A percentile compares a stretch with the other conserved stretches of the same genome.
phyloP scores from a whole-genome alignment of 495 filamentous ascomycete species.

The Xylaria acuta region DNA sequence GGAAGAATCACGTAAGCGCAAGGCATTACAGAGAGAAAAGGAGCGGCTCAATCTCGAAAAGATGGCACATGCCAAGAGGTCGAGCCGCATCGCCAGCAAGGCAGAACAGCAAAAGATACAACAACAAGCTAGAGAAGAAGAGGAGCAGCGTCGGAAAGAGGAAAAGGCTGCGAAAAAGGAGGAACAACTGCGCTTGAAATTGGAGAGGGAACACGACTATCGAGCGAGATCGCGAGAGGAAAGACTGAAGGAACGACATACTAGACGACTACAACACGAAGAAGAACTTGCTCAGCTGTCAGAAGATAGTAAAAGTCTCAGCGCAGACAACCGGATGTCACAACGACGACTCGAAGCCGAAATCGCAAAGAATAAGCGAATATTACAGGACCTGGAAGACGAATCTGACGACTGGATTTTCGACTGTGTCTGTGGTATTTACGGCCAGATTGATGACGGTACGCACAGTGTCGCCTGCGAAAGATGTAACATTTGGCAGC shows the following conservation, averaged over 20 bases:
- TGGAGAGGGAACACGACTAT: slow-evolving; percentile 74
- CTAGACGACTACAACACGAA: slow-evolving; percentile 79
- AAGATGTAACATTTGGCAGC: slow-evolving; percentile 94
- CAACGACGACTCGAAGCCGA: slow-evolving; percentile 80
- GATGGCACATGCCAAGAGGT: slow-evolving; percentile 91
- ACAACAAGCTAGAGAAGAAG: slow-evolving; percentile 72
- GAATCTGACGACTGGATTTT: slow-evolving; percentile 92
- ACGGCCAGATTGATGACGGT: slow-evolving; percentile 92
- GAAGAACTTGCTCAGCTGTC: slow-evolving; percentile 80
- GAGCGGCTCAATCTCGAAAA: slow-evolving; percentile 81
- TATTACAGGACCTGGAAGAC: slow-evolving; percentile 69
- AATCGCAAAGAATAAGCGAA: slow-evolving; percentile 76
- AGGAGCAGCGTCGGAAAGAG: slow-evolving; percentile 70
- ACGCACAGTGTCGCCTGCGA: slow-evolving; percentile 95
- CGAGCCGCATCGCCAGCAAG: slow-evolving; percentile 83
- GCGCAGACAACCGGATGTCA: slow-evolving; percentile 69
- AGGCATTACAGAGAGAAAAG: slow-evolving; percentile 73
- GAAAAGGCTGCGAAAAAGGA: slow-evolving; percentile 71
- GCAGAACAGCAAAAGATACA: slow-evolving; percentile 77
- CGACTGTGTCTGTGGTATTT: slow-evolving; percentile 88
- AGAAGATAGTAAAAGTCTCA: slow-evolving; percentile 73
- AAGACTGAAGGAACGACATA: slow-evolving; percentile 81
- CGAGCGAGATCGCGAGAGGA: slow-evolving; percentile 86
- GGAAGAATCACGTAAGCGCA: slow-evolving; percentile 75
- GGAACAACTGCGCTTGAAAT: slow-evolving; percentile 69